Base-by-base conservation (phyloP, 1,284 basidiomycete species). In the Inonotus hispidus region DNA sequence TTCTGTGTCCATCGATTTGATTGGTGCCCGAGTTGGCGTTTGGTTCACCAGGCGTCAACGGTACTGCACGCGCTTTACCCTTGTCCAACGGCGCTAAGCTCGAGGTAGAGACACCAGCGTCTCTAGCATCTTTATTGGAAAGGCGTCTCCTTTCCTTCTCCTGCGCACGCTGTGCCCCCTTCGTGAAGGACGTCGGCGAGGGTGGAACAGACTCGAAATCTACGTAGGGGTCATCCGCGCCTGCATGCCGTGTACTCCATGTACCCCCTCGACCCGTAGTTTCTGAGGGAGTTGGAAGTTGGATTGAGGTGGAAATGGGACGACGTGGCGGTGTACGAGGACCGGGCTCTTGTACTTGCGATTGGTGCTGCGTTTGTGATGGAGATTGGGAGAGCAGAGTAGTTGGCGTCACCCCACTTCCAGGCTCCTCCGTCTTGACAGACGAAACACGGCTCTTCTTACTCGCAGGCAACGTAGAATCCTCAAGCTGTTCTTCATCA, bases 361-460 rank as follows among this genome's bases (percentile, higher is more conserved):
- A 7, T 16, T 43, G 41, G 7, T 7, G 13, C 16, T 43, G 41
- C n/a, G 41, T n/a, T 43, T 43, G 41, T 6, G 13, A 43, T n/a
- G 7, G 41, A 43, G 41, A 43, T 16, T 21, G 16, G n/a, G 19
- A 16, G 16, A 21, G 2, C 7, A 16, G 16, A 16, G 41, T 7
- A 32, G 8, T 4, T 32, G 32, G 32, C 32, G 32, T 32, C 32
- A 32, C 32, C 32, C 32, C 32, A 32, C 14, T 13, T 16, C 46
- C 55, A 25, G 29, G 23, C 41, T 46, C 55, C 27, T 60, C 58
- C 27, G 27, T 46, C 52, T 60, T 60, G 25, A 60, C 39, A 16
- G 41, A 14, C 41, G 41, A 16, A n/a, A 60, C 19, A 21, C 58
- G 58, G 10, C 39, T 54, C 10, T 52, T 35, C 23, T 60, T 60